Conservation (phyloP, 2,329 filamentous ascomycete genomes). For the Diaporthe ampelina region DNA sequence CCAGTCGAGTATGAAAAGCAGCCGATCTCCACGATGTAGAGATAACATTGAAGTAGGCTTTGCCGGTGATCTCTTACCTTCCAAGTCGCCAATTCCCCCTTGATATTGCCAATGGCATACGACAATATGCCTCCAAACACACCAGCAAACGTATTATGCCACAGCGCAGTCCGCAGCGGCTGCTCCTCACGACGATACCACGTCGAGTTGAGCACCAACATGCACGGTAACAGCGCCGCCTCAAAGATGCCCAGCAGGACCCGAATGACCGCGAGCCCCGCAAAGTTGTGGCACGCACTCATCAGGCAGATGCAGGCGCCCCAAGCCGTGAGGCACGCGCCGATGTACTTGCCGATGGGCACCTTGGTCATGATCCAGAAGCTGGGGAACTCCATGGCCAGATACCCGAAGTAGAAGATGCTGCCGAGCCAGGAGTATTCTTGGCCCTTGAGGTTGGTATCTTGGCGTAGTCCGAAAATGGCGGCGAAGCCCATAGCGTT, state of each 20-base stretch:
- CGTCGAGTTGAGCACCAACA: constrained; percentile 1
- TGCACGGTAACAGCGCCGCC: background rate
- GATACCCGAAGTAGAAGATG: constrained; percentile 1
- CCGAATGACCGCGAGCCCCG: background rate
- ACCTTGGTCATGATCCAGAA: constrained; percentile 7
- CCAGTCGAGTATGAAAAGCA: background rate
- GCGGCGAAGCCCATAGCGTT: background rate
- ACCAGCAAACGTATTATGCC: background rate
- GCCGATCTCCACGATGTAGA: background rate
- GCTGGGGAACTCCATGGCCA: constrained; percentile 1
- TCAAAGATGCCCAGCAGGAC: background rate
- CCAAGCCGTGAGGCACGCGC: background rate
- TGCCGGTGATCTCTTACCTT: background rate
- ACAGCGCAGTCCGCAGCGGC: background rate
- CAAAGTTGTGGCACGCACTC: background rate
- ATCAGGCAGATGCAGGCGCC: background rate
- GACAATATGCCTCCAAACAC: constrained; percentile 4
- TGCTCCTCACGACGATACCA: constrained; percentile 8
- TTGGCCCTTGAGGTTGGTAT: background rate
- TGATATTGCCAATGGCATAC: background rate
- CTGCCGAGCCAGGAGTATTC: constrained; percentile 2
- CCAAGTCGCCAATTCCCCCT: background rate
- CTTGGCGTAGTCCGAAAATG: background rate
- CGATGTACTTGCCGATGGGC: background rate
- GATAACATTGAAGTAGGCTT: too few relatives aligned